phyloP scores from a whole-genome alignment of 2,329 filamentous ascomycete species.

The Colletotrichum tropicale region DNA sequence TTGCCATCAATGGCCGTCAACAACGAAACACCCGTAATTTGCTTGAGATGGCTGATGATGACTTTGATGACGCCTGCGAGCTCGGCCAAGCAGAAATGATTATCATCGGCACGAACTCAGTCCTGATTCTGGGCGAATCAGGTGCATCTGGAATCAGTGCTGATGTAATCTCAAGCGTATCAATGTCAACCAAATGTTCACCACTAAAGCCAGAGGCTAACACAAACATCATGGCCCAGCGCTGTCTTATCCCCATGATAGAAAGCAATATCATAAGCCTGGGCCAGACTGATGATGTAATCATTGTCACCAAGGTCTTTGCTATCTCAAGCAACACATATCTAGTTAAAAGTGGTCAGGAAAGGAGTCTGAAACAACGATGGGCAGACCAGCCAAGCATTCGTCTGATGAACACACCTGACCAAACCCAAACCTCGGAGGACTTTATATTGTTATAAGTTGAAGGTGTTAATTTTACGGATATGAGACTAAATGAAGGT shows the following conservation, averaged over 20 bases:
- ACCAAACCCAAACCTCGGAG: not conserved
- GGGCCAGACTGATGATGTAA: not conserved
- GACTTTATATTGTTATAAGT: not conserved
- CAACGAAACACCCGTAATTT: not conserved
- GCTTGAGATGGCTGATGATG: not conserved
- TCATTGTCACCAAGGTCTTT: not conserved
- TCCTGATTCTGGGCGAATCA: not conserved
- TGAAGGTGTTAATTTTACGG: not conserved
- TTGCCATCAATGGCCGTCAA: not conserved
- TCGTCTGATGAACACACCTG: not conserved
- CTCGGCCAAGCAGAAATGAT: not conserved
- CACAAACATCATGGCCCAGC: not conserved
- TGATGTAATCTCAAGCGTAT: not conserved
- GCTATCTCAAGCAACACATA: not conserved
- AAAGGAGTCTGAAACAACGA: not conserved
- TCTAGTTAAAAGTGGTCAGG: not conserved
- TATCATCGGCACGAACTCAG: not conserved
- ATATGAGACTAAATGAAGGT: not conserved
- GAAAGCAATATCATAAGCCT: not conserved
- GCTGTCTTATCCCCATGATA: not conserved
- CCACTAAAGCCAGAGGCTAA: not conserved
- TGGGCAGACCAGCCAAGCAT: not conserved
- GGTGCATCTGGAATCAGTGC: not conserved
- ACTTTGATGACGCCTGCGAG: not conserved
- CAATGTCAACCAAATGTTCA: not conserved